Conservation (phyloP, 805 yeast genomes). For the Ogataea angusta region DNA sequence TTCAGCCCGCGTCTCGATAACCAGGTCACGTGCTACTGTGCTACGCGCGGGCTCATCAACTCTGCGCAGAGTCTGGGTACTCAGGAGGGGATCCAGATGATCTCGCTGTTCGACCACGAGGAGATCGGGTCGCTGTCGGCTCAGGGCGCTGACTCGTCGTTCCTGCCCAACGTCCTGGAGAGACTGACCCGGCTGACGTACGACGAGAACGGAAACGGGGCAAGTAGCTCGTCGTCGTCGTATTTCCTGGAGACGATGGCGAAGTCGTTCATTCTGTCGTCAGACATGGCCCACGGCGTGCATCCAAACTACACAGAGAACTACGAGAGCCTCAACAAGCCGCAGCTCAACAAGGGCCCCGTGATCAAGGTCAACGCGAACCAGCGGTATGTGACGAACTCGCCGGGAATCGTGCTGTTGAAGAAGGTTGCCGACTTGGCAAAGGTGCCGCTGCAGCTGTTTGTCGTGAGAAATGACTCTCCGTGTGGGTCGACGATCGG, state of each 20-base stretch:
- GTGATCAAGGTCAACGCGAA: constrained; percentile 92
- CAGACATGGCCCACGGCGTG: constrained; percentile 96
- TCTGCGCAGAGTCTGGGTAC: constrained; percentile 34
- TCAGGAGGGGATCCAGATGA: constrained; percentile 62
- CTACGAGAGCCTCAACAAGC: constrained; percentile 78
- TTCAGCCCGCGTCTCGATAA: constrained; percentile 92
- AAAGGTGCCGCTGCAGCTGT: constrained; percentile 80
- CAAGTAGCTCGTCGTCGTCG: constrained; percentile 32
- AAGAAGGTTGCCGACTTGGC: constrained; percentile 66
- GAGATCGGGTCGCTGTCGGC: constrained; percentile 93
- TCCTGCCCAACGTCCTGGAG: constrained; percentile 72
- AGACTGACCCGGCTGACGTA: constrained; percentile 53
- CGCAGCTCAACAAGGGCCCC: constrained; percentile 83
- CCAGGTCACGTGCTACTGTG: constrained; percentile 80
- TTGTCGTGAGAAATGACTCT: constrained; percentile 90
- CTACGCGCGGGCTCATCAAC: constrained; percentile 66
- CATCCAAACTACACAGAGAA: constrained; percentile 84
- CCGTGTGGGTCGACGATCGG: constrained; percentile 98
- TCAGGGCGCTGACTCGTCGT: constrained; percentile 95
- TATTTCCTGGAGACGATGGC: constrained; percentile 55
- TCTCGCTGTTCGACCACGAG: constrained; percentile 92
- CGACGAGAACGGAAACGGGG: constrained; percentile 33
- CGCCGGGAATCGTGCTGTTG: constrained; percentile 79
- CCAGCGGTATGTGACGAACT: constrained; percentile 92
- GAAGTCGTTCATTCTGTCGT: constrained; percentile 82